phyloP scores from a whole-genome alignment of 352 stramenopile genomes.

The Thalassiosira hispida region DNA sequence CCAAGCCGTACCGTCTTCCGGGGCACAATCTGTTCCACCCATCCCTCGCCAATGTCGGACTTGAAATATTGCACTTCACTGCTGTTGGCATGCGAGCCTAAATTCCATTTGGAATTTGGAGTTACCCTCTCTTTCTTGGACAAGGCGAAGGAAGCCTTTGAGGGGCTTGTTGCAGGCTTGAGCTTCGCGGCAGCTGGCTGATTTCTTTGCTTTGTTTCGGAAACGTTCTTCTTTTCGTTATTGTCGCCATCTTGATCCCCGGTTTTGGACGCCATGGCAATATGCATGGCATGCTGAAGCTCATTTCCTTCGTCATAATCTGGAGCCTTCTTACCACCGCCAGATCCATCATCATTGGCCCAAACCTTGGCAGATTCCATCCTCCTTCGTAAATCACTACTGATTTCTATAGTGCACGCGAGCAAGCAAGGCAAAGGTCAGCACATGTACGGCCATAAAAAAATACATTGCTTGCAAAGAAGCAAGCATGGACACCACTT shows the following conservation, averaged over 20 bases:
- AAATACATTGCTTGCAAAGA: neutral
- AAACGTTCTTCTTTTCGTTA: neutral
- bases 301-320: neutral
- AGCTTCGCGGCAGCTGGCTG: neutral
- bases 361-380: neutral
- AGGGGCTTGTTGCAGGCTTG: neutral
- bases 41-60: conserved; percentile 9
- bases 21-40: conserved; percentile 17
- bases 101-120: conserved; percentile 8
- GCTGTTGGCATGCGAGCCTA: neutral
- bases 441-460: too few species aligned
- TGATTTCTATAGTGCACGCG: neutral
- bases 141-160: neutral
- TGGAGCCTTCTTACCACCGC: neutral
- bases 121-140: neutral
- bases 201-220: neutral
- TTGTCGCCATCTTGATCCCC: neutral
- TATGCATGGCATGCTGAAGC: neutral
- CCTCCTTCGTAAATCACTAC: neutral
- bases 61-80: conserved; percentile 16
- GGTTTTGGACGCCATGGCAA: too few species aligned
- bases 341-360: neutral
- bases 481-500: too few species aligned
- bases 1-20: neutral
- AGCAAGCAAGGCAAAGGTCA: too few species aligned